Percentiles rank a stretch among this genome's conserved stretches.
These are phyloP conservation scores for Blastobotrys persicus DNA, from an alignment of 1,139 yeast genomes.

Conservation along the genomic window DNA sequence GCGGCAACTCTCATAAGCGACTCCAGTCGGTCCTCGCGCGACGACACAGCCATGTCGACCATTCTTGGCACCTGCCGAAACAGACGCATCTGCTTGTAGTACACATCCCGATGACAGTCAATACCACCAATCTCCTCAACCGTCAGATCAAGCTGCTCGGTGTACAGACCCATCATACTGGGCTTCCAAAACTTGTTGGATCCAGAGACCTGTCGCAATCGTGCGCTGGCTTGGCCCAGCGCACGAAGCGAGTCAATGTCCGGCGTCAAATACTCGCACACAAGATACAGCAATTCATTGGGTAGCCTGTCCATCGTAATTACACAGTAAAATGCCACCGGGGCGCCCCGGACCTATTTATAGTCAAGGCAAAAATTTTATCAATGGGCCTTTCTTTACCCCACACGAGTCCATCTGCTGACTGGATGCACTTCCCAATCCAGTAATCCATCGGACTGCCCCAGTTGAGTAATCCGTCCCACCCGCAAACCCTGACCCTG, in stretches of 20 bases:
- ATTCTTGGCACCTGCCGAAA: neutral
- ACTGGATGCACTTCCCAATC: neutral
- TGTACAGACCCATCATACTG: slow-evolving; percentile 6
- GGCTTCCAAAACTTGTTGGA: neutral
- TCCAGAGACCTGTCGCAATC: neutral
- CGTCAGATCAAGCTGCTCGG: neutral
- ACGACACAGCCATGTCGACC: neutral
- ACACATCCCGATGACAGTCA: neutral
- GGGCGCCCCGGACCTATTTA: too few relatives aligned
- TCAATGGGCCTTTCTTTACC: neutral
- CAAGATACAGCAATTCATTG: neutral
- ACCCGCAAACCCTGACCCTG: neutral
- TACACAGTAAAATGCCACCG: too few relatives aligned
- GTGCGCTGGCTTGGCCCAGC: neutral
- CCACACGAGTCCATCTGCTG: neutral
- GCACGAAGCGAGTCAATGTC: neutral
- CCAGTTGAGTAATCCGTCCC: neutral
- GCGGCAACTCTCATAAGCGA: neutral
- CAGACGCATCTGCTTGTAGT: slow-evolving; percentile 2
- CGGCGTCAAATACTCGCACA: slow-evolving; percentile 1
- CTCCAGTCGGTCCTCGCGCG: neutral
- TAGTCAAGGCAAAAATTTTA: neutral
- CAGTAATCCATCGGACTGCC: neutral
- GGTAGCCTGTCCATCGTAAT: neutral
- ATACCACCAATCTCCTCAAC: slow-evolving; percentile 3